Base-by-base conservation (phyloP, 2,329 filamentous ascomycete genomes). In the Colletotrichum spinosum region DNA sequence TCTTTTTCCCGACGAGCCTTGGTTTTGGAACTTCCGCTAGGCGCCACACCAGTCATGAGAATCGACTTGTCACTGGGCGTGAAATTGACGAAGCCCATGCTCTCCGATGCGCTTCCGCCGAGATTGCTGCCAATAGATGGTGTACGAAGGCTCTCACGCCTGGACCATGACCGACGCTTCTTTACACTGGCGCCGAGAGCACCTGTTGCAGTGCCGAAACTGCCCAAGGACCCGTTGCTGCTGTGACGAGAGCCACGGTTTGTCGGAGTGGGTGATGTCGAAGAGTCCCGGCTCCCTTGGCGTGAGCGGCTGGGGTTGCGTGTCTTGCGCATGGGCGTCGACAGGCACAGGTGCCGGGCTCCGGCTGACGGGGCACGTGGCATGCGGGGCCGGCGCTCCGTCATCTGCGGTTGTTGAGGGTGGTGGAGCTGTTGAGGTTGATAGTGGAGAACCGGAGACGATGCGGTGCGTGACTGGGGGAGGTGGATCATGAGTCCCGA, bases 1-100 rank as follows among this genome's bases (percentile, higher is more conserved):
- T 97, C 95, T 76, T 93, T 92, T 77, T 98, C 95, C 55, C 96
- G 83, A 60, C 94, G 82, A n/a, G 93, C 93, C 76, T 97, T 97
- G 8, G 96, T 98, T 86, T 98, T 98, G 70, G 88, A 92, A 70
- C 90, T 94, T 9, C 96, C 96, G 69, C 91, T 94, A 1, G 95
- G 95, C 50, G 96, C 96, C 11, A 99, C 96, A 6, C 94, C 95
- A 8, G 88, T 93, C 77, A 99, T 87, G 48, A 99, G 90, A 74
- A 91, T 88, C 12, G 86, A 82, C 72, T 89, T 90, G 76, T 99
- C 94, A 54, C 85, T 83, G 1, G 93, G 90, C 1, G 94, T 97
- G 78, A 92, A 97, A 77, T 98, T 98, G 69, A 97, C 92, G 74
- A 98, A 98, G 10, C 87, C 86, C 8, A 86, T 80, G 3, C 72